These are phyloP conservation scores for Pseudocercospora eumusae DNA, from an alignment of 2,329 filamentous ascomycete species.

Conservation along the genomic window DNA sequence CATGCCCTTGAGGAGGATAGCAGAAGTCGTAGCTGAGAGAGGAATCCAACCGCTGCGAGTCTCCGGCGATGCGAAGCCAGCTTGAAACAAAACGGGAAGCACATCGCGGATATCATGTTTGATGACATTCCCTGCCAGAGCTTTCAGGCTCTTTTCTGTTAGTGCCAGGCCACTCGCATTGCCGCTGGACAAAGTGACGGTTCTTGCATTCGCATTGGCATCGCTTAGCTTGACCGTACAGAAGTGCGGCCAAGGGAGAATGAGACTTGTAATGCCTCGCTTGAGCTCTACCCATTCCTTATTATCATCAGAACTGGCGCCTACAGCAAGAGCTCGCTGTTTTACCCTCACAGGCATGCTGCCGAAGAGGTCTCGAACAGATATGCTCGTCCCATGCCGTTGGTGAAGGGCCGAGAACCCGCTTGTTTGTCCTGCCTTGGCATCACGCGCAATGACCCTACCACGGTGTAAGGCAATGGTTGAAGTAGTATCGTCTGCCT, in stretches of 20 bases:
- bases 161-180: constrained; percentile 29
- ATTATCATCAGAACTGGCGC: constrained; percentile 53
- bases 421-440: constrained; percentile 45
- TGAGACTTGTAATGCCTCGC: constrained; percentile 59
- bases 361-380: constrained; percentile 80
- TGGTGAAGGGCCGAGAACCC: constrained; percentile 5
- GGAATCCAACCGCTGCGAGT: constrained; percentile 66
- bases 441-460: constrained; percentile 62
- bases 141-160: constrained; percentile 35
- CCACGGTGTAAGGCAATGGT: constrained; percentile 71
- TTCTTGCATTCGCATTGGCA: constrained; percentile 35
- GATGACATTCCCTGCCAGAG: constrained; percentile 23
- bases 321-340: constrained; percentile 63
- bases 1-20: constrained; percentile 66
- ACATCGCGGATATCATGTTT: constrained; percentile 38
- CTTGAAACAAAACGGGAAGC: constrained; percentile 64
- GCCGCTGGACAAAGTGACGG: constrained; percentile 24
- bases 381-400: constrained; percentile 67
- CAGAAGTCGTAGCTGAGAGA: constrained; percentile 65
- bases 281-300: constrained; percentile 68
- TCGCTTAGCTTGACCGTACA: constrained; percentile 64
- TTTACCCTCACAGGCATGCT: constrained; percentile 89
- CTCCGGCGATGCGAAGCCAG: constrained; percentile 59
- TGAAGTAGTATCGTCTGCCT: constrained; percentile 61
- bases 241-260: constrained; percentile 67